Base-by-base conservation (phyloP, 2,329 filamentous ascomycete species). In the Graphilbum sp. region DNA sequence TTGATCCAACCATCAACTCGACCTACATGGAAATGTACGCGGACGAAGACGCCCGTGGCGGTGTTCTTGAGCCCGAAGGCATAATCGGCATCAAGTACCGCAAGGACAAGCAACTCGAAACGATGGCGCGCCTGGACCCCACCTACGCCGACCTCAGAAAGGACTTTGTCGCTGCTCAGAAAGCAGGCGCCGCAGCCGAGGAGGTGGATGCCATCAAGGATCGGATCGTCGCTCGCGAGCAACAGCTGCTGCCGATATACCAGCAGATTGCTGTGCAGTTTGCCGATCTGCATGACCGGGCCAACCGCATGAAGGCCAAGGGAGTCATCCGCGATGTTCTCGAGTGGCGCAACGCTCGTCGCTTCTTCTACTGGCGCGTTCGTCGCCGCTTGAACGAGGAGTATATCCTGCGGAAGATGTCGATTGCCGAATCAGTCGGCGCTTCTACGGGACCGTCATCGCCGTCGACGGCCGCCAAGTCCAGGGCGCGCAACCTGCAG, bases 321-420 rank as follows among this genome's bases (percentile, higher is more conserved):
- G 81, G 86, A 45, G 79, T 81, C 41, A 94, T 98, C 52, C 85
- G 90, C 45, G 73, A 82, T 50, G 64, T 76, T 12, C 70, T 98
- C 31, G 72, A 79, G 52, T 96, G 88, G 90, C 69, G 74, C 56
- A 81, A 94, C 50, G 79, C 88, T 10, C 79, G 90, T 47, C 80
- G 88, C 54, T 96, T 90, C 83, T 96, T 98, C 71, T 98, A 96
- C 80, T 98, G 92, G 90, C 88, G 90, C 61, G 79, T 95, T 45
- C 87, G 92, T 60, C 82, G 90, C 56, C 77, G 90, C 63, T 71
- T 98, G 55, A 96, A 92, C 61, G 90, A 98, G 65, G 90, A 98
- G 64, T 84, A 92, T 60, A 85, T 98, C 50, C 71, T 98, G 58
- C 90, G 87, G 65, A 85, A 85, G 62, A 84, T 98, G 72, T 66